Percentiles rank a stretch among this genome's conserved stretches.
These are phyloP conservation scores for Trametes cingulata DNA, from an alignment of 768 basidiomycete species.

Conservation along the genomic window DNA sequence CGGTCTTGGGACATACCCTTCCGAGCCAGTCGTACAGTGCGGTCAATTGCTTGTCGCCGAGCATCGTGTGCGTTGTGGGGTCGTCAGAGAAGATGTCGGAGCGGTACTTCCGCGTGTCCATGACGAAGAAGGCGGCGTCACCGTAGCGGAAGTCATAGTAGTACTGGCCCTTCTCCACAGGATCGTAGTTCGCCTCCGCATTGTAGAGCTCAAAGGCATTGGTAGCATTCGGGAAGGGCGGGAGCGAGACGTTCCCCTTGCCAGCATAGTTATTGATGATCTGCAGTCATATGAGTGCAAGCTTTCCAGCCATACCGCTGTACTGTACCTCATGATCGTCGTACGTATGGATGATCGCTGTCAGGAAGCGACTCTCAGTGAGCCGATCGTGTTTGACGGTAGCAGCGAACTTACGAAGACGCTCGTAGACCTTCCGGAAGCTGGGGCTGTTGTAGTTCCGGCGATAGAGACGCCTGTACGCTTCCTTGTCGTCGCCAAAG, in stretches of 20 bases:
- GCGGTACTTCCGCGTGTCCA: constrained; percentile 68
- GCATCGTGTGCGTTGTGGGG: constrained; percentile 55
- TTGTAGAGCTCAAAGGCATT: constrained; percentile 60
- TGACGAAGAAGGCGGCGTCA: constrained; percentile 75
- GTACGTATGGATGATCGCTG: constrained; percentile 68
- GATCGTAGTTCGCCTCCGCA: constrained; percentile 62
- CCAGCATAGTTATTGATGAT: constrained; percentile 71
- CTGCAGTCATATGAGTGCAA: constrained; percentile 33
- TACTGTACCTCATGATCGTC: constrained; percentile 71
- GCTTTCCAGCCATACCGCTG: background rate
- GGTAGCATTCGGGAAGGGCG: constrained; percentile 58
- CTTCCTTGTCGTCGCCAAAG: constrained; percentile 55
- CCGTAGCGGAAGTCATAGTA: constrained; percentile 67
- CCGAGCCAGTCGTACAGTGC: constrained; percentile 65
- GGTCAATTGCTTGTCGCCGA: constrained; percentile 64
- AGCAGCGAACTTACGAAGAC: constrained; percentile 54
- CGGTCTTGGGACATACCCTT: constrained; percentile 37
- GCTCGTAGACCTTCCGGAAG: constrained; percentile 68
- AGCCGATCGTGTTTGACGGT: background rate
- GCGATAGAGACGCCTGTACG: constrained; percentile 66
- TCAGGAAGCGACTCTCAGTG: background rate
- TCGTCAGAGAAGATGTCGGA: constrained; percentile 42
- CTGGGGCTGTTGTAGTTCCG: constrained; percentile 65
- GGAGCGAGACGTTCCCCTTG: constrained; percentile 48
- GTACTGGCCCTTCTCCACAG: constrained; percentile 42